Base-by-base conservation (phyloP, 805 yeast species). In the Candida maesae region DNA sequence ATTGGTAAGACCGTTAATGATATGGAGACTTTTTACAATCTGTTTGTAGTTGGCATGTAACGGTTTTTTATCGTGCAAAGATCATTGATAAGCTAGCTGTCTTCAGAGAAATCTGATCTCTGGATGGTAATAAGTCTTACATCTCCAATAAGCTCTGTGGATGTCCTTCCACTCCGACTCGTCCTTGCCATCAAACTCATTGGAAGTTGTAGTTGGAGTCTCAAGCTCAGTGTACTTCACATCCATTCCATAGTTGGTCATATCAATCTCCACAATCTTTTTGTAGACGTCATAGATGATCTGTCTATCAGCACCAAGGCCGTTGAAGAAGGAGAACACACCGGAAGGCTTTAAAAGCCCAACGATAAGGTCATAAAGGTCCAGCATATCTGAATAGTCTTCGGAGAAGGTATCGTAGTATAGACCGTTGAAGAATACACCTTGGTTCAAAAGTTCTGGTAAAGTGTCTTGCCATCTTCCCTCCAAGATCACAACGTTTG, bases 321-420 rank as follows among this genome's bases (percentile, higher is more conserved):
- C 98, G 56, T 90, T 91, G 72, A 90, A 90, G 58, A 89, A 90
- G 5, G 96, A 87, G 49, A 90, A 89, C 1, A 79, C 74, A 8
- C 97, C 98, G 25, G 77, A 74, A 7, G 93, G 86, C 58, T 84
- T 83, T 50, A 90, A 64, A 36, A 90, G 65, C 0, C 96, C 97
- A 15, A 88, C 95, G 5, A 86, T 71, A 11, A 74, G 58, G 62
- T 91, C 96, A 57, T 83, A 87, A 20, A 91, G 68, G 37, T 86
- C 91, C 35, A 88, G 68, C 93, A 90, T 84, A 58, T 90, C 96
- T 46, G 71, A 71, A 61, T 91, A 90, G 59, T 87, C 95, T 59
- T 90, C 98, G 48, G 95, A 84, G 60, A 84, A 90, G 0, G 98
- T 91, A 60, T 90, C 98, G 59, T 85, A 90, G 63, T 90, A 90